These are phyloP conservation scores for Colletotrichum aenigma DNA, from an alignment of 2,329 filamentous ascomycete species.

Conservation along the genomic window DNA sequence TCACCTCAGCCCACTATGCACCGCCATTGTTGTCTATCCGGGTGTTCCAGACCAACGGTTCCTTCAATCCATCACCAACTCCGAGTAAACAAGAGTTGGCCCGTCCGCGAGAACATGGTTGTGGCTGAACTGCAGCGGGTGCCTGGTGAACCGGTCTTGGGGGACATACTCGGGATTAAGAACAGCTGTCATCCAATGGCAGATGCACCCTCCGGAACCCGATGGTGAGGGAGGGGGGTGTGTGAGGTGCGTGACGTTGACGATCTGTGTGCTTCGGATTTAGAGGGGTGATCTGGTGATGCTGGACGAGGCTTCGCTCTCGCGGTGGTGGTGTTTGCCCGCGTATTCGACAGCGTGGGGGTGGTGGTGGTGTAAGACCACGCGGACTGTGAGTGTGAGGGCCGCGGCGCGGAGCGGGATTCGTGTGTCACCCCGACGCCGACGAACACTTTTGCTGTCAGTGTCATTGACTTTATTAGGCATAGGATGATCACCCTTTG, in stretches of 20 bases:
- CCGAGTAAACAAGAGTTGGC: constrained; percentile 6
- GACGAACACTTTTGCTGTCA: background rate
- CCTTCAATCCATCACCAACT: background rate
- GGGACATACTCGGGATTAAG: background rate
- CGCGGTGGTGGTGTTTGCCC: background rate
- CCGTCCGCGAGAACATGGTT: background rate
- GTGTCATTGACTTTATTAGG: background rate
- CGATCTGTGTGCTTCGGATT: background rate
- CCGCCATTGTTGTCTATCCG: background rate
- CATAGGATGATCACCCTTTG: background rate
- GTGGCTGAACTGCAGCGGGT: background rate
- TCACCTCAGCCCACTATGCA: background rate
- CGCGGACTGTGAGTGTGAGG: background rate
- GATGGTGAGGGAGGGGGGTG: background rate
- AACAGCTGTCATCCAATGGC: background rate
- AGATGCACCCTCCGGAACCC: background rate
- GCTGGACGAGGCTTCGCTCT: background rate
- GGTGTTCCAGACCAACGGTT: background rate
- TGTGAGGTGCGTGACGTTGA: background rate
- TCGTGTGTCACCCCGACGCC: background rate
- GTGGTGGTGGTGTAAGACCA: background rate
- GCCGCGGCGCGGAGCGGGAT: constrained; percentile 3
- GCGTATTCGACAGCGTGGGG: background rate
- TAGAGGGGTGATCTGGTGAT: background rate
- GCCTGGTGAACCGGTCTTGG: background rate